Base-by-base conservation (phyloP, 192 early-diverging fungal species). In the Backusella sp. region DNA sequence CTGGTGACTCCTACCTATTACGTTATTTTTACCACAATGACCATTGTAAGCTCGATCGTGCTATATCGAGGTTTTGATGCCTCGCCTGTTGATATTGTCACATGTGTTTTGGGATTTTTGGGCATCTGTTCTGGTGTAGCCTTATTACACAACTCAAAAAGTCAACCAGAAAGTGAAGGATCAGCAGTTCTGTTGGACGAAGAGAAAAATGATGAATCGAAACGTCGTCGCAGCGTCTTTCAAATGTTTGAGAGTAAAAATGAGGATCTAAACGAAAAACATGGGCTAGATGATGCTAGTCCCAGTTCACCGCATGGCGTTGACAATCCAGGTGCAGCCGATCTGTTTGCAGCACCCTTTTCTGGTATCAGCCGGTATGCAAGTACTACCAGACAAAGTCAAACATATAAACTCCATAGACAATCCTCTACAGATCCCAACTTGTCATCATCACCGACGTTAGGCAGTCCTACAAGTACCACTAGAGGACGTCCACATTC, bases 1-100 rank as follows among this genome's bases (percentile, higher is more conserved):
- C 79, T 94, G 71, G 93, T 95, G 36, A 94, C 91, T 14, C 90
- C 92, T 72, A 94, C 96, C 75, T 98, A 98, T 89, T 98, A 96
- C 75, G 96, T 98, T 19, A 93, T 95, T 44, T 98, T 98, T 82
- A 98, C 95, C 19, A 94, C 95, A 3, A 90, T 95, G 19, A 98
- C 96, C 15, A 97, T 98, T 70, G 83, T 96, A 66, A 93, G 93
- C 19, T 95, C 95, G 1, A 90, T 95, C 14, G 91, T 96, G 15
- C 87, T 98, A 11, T 95, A 93, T 80, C 92, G 91, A 74, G 96
- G 95, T 12, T 94, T 97, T 73, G 84, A 88, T 34, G 89, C 92
- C 32, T 86, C 91, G 0, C 88, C 86, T 66, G 84, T 90, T 28
- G 93, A 93, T 73, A 88, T 97, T 76, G 85, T 92, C 17, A 93